Evolutionary conservation across 2,329 filamentous ascomycete species (phyloP).

Genomic region (Graphiopsis chlorocephala): DNA sequence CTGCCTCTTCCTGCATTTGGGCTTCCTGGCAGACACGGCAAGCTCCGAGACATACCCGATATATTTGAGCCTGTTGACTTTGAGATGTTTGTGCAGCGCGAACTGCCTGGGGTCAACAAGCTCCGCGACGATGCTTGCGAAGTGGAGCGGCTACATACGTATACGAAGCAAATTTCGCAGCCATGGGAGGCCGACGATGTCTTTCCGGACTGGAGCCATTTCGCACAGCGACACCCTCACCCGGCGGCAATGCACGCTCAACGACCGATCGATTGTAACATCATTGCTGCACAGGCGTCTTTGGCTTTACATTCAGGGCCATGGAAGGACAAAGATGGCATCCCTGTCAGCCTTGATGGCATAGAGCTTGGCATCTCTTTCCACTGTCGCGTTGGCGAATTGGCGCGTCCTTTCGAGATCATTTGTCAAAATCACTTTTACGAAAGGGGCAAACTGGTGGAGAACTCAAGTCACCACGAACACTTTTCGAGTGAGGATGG

Average conservation of each 20-base stretch:
- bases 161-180: conserved; percentile 35
- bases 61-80: conserved; percentile 36
- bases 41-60: conserved; percentile 14
- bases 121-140: conserved; percentile 19
- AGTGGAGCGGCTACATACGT: conserved; percentile 36
- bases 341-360: conserved; percentile 21
- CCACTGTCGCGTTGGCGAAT: conserved; percentile 23
- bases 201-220: conserved; percentile 33
- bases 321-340: conserved; percentile 33
- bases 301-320: conserved; percentile 41
- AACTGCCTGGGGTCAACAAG: conserved; percentile 7
- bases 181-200: conserved; percentile 33
- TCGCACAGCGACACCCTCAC: conserved; percentile 33
- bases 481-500: conserved; percentile 18
- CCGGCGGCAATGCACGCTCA: conserved; percentile 27
- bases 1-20: not conserved
- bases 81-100: conserved; percentile 42
- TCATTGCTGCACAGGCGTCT: conserved; percentile 42
- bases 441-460: conserved; percentile 22
- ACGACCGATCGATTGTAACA: conserved; percentile 32
- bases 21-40: not conserved
- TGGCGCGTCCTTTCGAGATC: conserved; percentile 22
- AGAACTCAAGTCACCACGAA: conserved; percentile 8
- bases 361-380: conserved; percentile 35
- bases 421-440: conserved; percentile 28